Evolutionary conservation across 768 basidiomycete species (phyloP), one percentile per base, ranked within the genome.

Genomic region (Leccinum disarticulatum): DNA sequence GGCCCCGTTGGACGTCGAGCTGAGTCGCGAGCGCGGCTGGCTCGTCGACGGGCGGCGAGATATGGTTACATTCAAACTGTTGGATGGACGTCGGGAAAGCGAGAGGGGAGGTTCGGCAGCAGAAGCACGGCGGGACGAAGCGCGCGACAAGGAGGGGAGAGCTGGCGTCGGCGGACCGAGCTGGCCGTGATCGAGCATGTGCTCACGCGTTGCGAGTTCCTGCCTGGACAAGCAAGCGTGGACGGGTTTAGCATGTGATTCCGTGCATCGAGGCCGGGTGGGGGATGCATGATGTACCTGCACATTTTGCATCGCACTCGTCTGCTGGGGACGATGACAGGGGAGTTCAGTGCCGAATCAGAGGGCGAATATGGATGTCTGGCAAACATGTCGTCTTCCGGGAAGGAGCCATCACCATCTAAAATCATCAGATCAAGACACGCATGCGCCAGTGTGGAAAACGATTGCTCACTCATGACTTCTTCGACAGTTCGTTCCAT

Each of bases 241-340:
- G 36, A 33, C 22, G 19, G 25, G 30, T 50, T 60, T 25, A 50
- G 50, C 36, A 41, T 11, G 52, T 25, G 47, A 7, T 11, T 30
- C 11, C 4, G 59, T 52, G 35, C 36, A 19, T 6, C 48, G 48
- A 59, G 31, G 19, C n/a, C 14, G 35, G 22, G 15, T 3, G 13
- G 17, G 6, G 15, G 52, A 25, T 6, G 28, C 4, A 11, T 49
- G 36, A 62, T 81, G 53, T 59, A 87, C 90, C 92, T 81, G 79
- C 95, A 96, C 87, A 90, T 92, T 74, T 91, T 94, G 75, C 95
- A 97, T 68, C 95, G 80, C 68, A 97, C 94, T 43, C 88, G 83
- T 43, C 86, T 79, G 41, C 79, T 77, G 4, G 81, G 82, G 11
- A 79, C 72, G 53, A 70, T 80, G 36, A 77, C 76, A 0, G 91